Conservation (phyloP, 2,329 filamentous ascomycete species). For the Trichoderma sp. region DNA sequence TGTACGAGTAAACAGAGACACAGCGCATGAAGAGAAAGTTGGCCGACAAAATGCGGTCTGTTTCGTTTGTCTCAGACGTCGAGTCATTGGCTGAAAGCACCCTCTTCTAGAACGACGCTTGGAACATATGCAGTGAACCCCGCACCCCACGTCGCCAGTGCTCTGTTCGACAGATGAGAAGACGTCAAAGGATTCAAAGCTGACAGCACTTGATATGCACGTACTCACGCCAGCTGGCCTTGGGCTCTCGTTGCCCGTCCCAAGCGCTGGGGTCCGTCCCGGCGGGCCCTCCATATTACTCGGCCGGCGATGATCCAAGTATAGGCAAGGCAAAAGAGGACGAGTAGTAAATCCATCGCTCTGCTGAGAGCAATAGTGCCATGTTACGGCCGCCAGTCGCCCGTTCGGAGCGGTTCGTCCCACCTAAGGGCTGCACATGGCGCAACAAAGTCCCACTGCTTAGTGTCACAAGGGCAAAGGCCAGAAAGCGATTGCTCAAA, state of each 20-base stretch:
- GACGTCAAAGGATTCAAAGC: not conserved
- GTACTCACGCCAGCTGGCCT: not conserved
- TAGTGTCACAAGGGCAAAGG: constrained; percentile 22
- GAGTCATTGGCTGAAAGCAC: constrained; percentile 11
- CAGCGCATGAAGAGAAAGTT: not conserved
- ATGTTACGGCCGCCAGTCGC: constrained; percentile 16
- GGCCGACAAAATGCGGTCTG: constrained; percentile 6
- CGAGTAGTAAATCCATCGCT: not conserved
- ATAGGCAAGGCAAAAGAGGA: not conserved
- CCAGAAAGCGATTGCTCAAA: constrained; percentile 5
- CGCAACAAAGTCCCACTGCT: constrained; percentile 21
- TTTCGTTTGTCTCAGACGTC: not conserved
- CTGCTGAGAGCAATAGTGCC: not conserved
- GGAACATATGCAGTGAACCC: constrained; percentile 15
- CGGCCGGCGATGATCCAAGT: not conserved
- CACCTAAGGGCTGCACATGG: constrained; percentile 25
- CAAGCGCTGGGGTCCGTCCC: not conserved
- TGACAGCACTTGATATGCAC: not conserved
- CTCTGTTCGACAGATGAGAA: not conserved
- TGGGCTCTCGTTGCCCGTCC: not conserved
- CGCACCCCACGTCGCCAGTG: constrained; percentile 20
- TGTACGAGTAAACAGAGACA: not conserved
- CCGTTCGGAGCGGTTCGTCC: constrained; percentile 27
- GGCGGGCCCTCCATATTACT: not conserved
- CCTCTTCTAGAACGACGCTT: constrained; percentile 20